Base-by-base conservation (phyloP, 805 yeast species). In the Cyberlindnera euphorbiae region DNA sequence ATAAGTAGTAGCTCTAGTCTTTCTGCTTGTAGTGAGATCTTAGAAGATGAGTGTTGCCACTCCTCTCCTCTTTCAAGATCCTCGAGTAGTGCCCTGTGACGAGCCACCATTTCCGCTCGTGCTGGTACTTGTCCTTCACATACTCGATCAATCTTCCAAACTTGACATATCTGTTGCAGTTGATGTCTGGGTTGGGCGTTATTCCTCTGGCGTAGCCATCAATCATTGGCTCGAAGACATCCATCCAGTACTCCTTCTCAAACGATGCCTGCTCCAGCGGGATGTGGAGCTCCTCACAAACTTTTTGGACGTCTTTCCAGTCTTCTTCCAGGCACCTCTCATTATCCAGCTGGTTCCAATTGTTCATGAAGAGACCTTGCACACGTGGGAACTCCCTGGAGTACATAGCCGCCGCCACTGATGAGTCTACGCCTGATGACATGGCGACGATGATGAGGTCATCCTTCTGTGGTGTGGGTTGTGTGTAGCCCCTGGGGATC, bases 381-480 rank as follows among this genome's bases (percentile, higher is more conserved):
- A 84, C 93, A 30, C 82, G 75, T 3, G 64, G 63, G 47, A 70
- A 75, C 23, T 63, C 54, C n/a, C 66, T 59, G 6, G 85, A 65
- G 47, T 69, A 78, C 42, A 84, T 38, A 0, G 83, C 77, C 0
- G 97, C 97, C 3, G 83, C 75, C 1, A 89, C 87, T 1, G 96
- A 82, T 0, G 97, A 89, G 59, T 93, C 98, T 1, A 93, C 97
- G 0, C 98, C 98, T 0, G 95, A 84, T 1, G 96, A 86, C 96
- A 93, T 85, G 7, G 97, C 96, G 5, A 93, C 76, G 15, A 83
- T 63, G 16, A 90, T 73, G 36, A 71, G 75, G 49, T 85, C 95
- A 22, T 67, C 56, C 8, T 45, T 45, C 0, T 48, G 43, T 0
- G 90, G 90, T 14, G 47, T 42, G 5, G 52, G 57, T 54, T 69